Evolutionary conservation across 768 basidiomycete species (phyloP).

Genomic region (Sarcomyxa edulis): DNA sequence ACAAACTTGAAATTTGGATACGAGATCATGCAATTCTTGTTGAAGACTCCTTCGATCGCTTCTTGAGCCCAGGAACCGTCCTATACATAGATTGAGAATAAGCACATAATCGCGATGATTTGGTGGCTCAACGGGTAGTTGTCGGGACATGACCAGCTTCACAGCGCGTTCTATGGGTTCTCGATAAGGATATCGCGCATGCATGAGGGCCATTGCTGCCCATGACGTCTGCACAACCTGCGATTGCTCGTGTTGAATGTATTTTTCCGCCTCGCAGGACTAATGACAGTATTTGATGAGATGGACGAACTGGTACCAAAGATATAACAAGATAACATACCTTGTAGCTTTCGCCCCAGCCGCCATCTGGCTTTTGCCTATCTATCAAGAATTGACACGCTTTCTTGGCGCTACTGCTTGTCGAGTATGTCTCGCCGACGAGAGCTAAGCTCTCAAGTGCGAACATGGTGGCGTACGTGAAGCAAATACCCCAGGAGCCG

Average conservation of each 20-base stretch:
- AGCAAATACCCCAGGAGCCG: slow-evolving; percentile 96
- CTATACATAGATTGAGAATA: slow-evolving; percentile 22
- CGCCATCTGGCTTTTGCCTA: slow-evolving; percentile 89
- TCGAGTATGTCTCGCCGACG: slow-evolving; percentile 84
- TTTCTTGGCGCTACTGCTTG: slow-evolving; percentile 54
- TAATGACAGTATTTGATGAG: slow-evolving; percentile 28
- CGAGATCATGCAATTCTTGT: slow-evolving; percentile 79
- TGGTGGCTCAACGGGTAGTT: slow-evolving; percentile 63
- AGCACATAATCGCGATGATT: no score
- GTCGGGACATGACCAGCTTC: slow-evolving; percentile 81
- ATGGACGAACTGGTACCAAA: no score
- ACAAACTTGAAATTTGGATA: slow-evolving; percentile 94
- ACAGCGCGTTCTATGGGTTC: slow-evolving; percentile 78
- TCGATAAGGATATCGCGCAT: slow-evolving; percentile 75
- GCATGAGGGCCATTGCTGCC: slow-evolving; percentile 88
- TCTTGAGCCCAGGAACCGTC: slow-evolving; percentile 97
- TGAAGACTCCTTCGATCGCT: slow-evolving; percentile 90
- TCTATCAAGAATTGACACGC: slow-evolving; percentile 82
- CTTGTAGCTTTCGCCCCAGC: no score
- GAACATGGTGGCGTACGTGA: slow-evolving; percentile 97
- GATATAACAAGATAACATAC: no score
- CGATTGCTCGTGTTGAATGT: slow-evolving; percentile 75
- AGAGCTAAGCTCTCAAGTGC: slow-evolving; percentile 86
- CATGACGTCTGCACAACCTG: slow-evolving; percentile 92
- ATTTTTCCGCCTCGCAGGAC: slow-evolving; percentile 76